Base-by-base conservation (phyloP, 495 filamentous ascomycete genomes). In the Xylaria grammica region DNA sequence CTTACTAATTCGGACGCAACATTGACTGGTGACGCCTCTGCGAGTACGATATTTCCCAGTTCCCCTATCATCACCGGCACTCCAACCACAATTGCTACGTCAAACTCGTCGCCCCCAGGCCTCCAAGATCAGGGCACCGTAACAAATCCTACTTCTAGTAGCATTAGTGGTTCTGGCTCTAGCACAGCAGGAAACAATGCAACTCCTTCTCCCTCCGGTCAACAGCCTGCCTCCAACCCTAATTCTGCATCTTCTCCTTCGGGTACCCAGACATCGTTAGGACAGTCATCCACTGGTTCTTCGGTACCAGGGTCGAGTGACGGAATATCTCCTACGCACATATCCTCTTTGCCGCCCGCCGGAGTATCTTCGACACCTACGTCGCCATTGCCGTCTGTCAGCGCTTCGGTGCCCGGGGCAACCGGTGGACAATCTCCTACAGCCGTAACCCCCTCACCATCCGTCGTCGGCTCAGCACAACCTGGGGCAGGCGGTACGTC, bases 1-100 rank as follows among this genome's bases (percentile, higher is more conserved):
- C 26, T 51, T 11, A 34, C 61, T 34, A 61, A 60, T 29, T 4
- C 42, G 20, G 49, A 40, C 22, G 61, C 24, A 50, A 54, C 55
- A 36, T 52, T 60, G 48, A 64, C 62, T 2, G 50, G 58, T 19
- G 60, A 50, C 24, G 44, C 32, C 48, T 64, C 42, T 40, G 32
- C 42, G 26, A 51, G 42, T 24, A 51, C 38, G 2, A 58, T 50
- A 49, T 38, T 30, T 22, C 29, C 32, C 32, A 57, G 7, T 20
- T 34, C 48, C 22, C 13, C 61, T 29, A 24, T 11, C 9, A 29
- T 22, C 19, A 27, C 30, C 5, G 17, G 30, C 0, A 22, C 24
- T 15, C 42, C 22, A 7, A n/a, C 61, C 10, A 19, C 19, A 11
- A 19, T 10, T 9, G 9, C 49, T 27, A 1, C 27, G 15, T 27